Evolutionary conservation across 164 flowering plant species (phyloP).

Genomic region (Vitis amurensis): DNA sequence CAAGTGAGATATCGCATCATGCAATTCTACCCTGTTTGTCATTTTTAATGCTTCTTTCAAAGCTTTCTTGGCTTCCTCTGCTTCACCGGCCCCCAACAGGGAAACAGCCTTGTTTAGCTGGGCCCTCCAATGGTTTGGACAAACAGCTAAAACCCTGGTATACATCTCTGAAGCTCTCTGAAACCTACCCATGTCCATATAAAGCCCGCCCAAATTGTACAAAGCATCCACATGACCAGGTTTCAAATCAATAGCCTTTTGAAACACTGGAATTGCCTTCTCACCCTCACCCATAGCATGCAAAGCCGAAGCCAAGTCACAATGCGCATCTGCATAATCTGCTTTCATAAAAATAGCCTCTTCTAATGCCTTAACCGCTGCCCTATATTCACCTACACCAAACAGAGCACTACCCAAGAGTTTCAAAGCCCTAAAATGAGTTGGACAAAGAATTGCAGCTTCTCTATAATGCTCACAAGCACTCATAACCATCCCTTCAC

Average conservation of each 20-base stretch:
- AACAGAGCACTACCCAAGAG: slow-evolving; percentile 96
- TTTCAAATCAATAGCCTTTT: slow-evolving; percentile 92
- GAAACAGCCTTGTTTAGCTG: slow-evolving; percentile 96
- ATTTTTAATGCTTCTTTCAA: slow-evolving; percentile 93
- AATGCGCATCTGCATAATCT: slow-evolving; percentile 97
- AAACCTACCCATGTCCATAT: slow-evolving; percentile 93
- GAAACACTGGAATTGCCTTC: slow-evolving; percentile 92
- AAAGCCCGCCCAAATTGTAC: slow-evolving; percentile 91
- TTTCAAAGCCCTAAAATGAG: slow-evolving; percentile 93
- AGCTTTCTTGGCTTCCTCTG: slow-evolving; percentile 88
- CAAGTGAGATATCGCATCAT: slow-evolving; percentile 88
- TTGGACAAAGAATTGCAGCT: slow-evolving; percentile 94
- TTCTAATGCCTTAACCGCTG: slow-evolving; percentile 96
- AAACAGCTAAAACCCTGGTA: slow-evolving; percentile 84
- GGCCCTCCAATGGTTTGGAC: slow-evolving; percentile 96
- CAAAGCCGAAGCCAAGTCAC: slow-evolving; percentile 98
- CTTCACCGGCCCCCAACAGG: slow-evolving; percentile 90
- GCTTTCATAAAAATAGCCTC: slow-evolving; percentile 90
- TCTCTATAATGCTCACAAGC: slow-evolving; percentile 99
- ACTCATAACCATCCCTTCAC: slow-evolving; percentile 91
- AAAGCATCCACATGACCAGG: slow-evolving; percentile 98
- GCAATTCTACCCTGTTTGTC: slow-evolving; percentile 93
- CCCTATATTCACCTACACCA: slow-evolving; percentile 97
- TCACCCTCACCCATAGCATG: slow-evolving; percentile 92
- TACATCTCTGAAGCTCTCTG: slow-evolving; percentile 99